Percentiles rank a stretch among this genome's conserved stretches.
phyloP scores from a whole-genome alignment of 768 basidiomycete genomes.

The Serendipita sp. region DNA sequence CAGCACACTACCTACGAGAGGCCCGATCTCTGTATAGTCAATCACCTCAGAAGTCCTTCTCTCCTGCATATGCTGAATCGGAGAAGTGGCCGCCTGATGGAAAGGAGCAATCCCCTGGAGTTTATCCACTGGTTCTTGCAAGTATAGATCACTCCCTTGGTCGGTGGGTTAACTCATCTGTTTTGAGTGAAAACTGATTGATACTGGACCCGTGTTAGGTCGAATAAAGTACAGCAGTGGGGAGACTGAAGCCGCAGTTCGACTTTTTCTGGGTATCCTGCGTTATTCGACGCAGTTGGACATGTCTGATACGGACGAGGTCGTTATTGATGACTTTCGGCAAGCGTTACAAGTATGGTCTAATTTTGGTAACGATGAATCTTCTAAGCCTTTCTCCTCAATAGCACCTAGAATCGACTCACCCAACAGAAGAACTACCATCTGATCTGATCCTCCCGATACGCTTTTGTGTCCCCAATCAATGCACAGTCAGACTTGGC shows the following conservation, averaged over 20 bases:
- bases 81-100: slow-evolving; percentile 23
- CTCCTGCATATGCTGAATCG: slow-evolving; percentile 68
- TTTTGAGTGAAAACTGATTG: neutral
- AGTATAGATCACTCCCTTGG: slow-evolving; percentile 72
- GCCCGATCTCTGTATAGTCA: slow-evolving; percentile 47
- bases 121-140: slow-evolving; percentile 47
- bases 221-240: slow-evolving; percentile 84
- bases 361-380: neutral
- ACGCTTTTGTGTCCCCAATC: slow-evolving; percentile 41
- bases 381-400: neutral
- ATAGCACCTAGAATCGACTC: slow-evolving; percentile 58
- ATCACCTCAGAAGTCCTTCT: slow-evolving; percentile 39
- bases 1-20: slow-evolving; percentile 61
- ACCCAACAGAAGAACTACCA: slow-evolving; percentile 27
- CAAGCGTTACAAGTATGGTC: slow-evolving; percentile 64
- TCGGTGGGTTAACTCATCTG: slow-evolving; percentile 16
- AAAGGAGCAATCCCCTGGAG: slow-evolving; percentile 22
- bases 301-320: slow-evolving; percentile 32
- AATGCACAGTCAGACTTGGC: slow-evolving; percentile 39
- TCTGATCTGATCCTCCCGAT: slow-evolving; percentile 45
- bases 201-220: slow-evolving; percentile 28
- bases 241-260: slow-evolving; percentile 57
- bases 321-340: slow-evolving; percentile 75
- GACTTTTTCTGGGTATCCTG: slow-evolving; percentile 60
- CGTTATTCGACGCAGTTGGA: slow-evolving; percentile 23